Evolutionary conservation across 805 yeast species (phyloP).

Genomic region (Sugiyamaella smithiae): DNA sequence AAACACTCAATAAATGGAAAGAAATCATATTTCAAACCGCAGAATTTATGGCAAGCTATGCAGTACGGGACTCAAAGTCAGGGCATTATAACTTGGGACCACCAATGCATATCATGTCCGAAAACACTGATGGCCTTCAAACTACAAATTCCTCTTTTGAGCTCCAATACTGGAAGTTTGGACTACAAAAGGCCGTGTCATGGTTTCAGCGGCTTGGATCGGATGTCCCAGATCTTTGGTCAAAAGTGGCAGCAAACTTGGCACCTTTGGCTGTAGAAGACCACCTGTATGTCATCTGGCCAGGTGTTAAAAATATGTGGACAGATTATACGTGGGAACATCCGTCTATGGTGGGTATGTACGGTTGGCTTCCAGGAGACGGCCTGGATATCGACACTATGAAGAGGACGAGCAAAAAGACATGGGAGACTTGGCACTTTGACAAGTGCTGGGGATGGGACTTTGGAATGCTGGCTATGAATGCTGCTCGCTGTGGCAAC

Average conservation of each 20-base stretch:
- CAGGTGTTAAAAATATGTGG: slow-evolving; percentile 12
- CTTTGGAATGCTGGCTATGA: slow-evolving; percentile 12
- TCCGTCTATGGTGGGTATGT: slow-evolving; percentile 10
- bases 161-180: slow-evolving; percentile 8
- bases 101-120: slow-evolving; percentile 9
- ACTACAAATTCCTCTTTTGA: slow-evolving; percentile 9
- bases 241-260: not conserved
- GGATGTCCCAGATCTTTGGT: not conserved
- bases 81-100: slow-evolving; percentile 7
- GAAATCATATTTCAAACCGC: slow-evolving; percentile 4
- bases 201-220: slow-evolving; percentile 1
- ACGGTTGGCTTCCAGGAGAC: slow-evolving; percentile 8
- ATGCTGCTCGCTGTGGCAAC: slow-evolving; percentile 10
- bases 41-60: slow-evolving; percentile 8
- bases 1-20: slow-evolving; percentile 7
- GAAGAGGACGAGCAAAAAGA: slow-evolving; percentile 6
- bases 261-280: slow-evolving; percentile 1
- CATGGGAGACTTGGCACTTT: slow-evolving; percentile 13
- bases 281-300: slow-evolving; percentile 10
- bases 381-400: slow-evolving; percentile 4
- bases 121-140: slow-evolving; percentile 4
- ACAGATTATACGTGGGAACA: slow-evolving; percentile 12
- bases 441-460: slow-evolving; percentile 14
- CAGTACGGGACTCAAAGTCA: not conserved
- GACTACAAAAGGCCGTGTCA: not conserved